Percentiles rank a stretch among this genome's conserved stretches.
phyloP scores from a whole-genome alignment of 1,284 basidiomycete species.

The Cutaneotrichosporon cavernicola region DNA sequence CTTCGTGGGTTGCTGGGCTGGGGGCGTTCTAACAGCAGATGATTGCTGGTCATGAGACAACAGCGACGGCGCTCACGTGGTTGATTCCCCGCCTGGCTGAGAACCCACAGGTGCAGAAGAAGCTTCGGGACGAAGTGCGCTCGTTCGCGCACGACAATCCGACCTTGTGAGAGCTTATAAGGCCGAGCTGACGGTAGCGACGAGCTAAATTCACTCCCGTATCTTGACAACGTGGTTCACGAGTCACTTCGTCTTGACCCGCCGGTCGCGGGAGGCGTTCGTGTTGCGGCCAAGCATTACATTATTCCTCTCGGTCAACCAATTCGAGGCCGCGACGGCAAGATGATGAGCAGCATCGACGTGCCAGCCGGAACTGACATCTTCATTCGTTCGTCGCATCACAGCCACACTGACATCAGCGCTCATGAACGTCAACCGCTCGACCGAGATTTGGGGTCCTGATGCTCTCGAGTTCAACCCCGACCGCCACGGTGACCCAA shows the following conservation, averaged over 20 bases:
- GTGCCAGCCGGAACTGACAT: constrained; percentile 43
- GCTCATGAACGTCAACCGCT: constrained; percentile 59
- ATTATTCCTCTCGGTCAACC: constrained; percentile 61
- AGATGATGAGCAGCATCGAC: constrained; percentile 25
- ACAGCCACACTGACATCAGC: constrained; percentile 28
- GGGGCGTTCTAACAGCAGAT: constrained; percentile 29
- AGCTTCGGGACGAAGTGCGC: constrained; percentile 60
- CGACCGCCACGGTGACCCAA: constrained; percentile 16
- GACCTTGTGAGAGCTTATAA: neutral
- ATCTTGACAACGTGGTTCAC: constrained; percentile 65
- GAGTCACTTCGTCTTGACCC: constrained; percentile 66
- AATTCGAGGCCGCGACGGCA: constrained; percentile 49
- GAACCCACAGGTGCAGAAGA: constrained; percentile 59
- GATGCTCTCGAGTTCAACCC: constrained; percentile 66
- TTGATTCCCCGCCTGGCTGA: constrained; percentile 65
- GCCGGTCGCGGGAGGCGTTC: constrained; percentile 67
- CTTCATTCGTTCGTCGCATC: constrained; percentile 43
- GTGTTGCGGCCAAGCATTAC: constrained; percentile 60
- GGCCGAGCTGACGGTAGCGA: constrained; percentile 4
- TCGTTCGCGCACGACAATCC: constrained; percentile 46
- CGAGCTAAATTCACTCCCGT: constrained; percentile 56
- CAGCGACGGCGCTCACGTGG: constrained; percentile 69
- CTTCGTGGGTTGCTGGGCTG: constrained; percentile 56
- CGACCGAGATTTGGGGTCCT: constrained; percentile 63
- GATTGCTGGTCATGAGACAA: constrained; percentile 70